Evolutionary conservation across 1,284 basidiomycete genomes (phyloP), one percentile per base, ranked within the genome.

Genomic region (Trichosporon coremiiforme): DNA sequence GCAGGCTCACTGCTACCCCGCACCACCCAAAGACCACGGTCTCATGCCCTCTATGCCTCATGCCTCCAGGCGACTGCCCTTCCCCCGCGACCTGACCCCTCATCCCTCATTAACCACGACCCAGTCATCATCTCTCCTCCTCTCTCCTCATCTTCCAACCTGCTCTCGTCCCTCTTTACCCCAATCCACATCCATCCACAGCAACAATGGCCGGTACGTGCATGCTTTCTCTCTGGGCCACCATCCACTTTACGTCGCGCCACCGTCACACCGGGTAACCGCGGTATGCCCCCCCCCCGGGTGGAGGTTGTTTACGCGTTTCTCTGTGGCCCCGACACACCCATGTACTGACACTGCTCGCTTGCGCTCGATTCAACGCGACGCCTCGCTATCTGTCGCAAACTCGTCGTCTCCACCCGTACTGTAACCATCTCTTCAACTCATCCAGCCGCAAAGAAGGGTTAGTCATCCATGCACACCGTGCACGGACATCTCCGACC

Each of bases 251-350:
- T 4, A 7, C 29, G 15, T 4, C 57, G 17, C 57, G 29, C 57
- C 57, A 33, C 57, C 29, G 22, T 33, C 57, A 12, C 57, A 20
- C 17, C 15, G 4, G 15, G 15, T 15, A 62, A 33, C 31, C 57
- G 57, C 57, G 31, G 57, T 62, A 62, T 62, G 57, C 29, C 29
- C 57, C 29, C 29, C 57, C 25, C 25, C 29, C 1, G 31, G 55
- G 57, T 62, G 57, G 57, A 62, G 57, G 57, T 62, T 62, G 57
- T 62, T 62, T 62, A 62, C 57, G 57, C 57, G 57, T 62, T 62
- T 62, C 57, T 33, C 57, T 33, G 29, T 35, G 29, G 17, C 31
- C 57, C 2, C 17, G 10, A 2, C 12, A 12, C 13, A n/a, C 6
- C 55, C 15, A 15, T 29, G 29, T n/a, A 15, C 25, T 60, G 55